Evolutionary conservation across 768 basidiomycete species (phyloP).

Genomic region (Phaeotremella fagi): DNA sequence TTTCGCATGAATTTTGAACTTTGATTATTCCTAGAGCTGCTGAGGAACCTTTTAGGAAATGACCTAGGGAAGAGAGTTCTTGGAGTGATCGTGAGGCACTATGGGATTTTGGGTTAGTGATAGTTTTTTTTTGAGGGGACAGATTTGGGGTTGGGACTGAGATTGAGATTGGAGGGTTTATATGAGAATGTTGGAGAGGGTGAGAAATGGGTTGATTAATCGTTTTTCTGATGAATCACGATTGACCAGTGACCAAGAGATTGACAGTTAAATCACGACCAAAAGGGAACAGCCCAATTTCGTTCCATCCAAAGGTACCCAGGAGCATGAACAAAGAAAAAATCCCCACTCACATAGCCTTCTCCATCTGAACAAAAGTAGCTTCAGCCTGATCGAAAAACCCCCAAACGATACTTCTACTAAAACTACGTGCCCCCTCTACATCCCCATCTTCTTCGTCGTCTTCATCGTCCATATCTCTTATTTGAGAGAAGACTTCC

Average conservation of each 20-base stretch:
- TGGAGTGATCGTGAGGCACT: constrained; percentile 61
- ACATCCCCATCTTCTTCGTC: constrained; percentile 58
- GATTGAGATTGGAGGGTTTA: no score
- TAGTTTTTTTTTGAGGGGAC: no score
- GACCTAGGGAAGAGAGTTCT: constrained; percentile 69
- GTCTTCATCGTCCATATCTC: constrained; percentile 64
- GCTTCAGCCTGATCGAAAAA: constrained; percentile 74
- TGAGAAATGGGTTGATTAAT: no score
- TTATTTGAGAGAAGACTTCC: constrained; percentile 76
- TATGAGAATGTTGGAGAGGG: not conserved
- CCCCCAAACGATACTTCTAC: constrained; percentile 66
- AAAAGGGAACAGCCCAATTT: no score
- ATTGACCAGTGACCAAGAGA: no score
- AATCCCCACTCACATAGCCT: constrained; percentile 61
- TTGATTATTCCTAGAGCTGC: constrained; percentile 80
- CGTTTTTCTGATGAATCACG: no score
- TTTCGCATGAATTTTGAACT: constrained; percentile 80
- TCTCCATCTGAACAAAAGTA: constrained; percentile 75
- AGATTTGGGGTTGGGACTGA: no score
- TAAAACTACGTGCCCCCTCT: constrained; percentile 65
- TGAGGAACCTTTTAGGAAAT: constrained; percentile 96
- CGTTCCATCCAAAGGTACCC: not conserved
- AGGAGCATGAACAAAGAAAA: not conserved
- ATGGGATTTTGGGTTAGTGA: constrained; percentile 10
- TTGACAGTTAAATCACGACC: no score